These are phyloP conservation scores for Cicer judaicum DNA, from an alignment of 306 rosid species.

Conservation along the genomic window DNA sequence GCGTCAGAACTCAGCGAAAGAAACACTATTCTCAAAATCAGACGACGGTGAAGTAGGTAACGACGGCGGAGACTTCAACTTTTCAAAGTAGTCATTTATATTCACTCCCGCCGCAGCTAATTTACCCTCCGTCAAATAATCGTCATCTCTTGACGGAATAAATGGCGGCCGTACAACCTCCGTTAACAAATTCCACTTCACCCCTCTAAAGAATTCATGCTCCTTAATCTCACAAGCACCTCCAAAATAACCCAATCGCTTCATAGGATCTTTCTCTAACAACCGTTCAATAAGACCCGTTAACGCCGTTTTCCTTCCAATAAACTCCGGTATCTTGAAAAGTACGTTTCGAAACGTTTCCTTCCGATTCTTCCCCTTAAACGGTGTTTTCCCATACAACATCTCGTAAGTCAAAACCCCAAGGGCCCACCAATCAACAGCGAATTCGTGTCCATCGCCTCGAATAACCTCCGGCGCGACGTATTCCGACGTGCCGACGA, in stretches of 20 bases:
- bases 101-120: constrained; percentile 25
- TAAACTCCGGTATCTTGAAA: constrained; percentile 60
- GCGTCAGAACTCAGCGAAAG: constrained; percentile 56
- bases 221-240: constrained; percentile 87
- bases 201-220: constrained; percentile 79
- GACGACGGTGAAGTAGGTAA: constrained; percentile 63
- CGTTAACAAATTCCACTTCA: constrained; percentile 77
- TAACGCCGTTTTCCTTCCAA: constrained; percentile 65
- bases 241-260: constrained; percentile 64
- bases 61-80: constrained; percentile 61
- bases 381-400: constrained; percentile 88
- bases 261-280: constrained; percentile 76
- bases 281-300: constrained; percentile 72
- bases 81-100: constrained; percentile 62
- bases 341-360: constrained; percentile 83
- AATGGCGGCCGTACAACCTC: constrained; percentile 87
- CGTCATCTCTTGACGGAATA: constrained; percentile 69
- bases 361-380: constrained; percentile 78
- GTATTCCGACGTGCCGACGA: constrained; percentile 96
- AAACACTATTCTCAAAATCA: constrained; percentile 32
- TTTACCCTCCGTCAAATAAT: neutral
- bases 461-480: constrained; percentile 88
- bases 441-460: constrained; percentile 92
- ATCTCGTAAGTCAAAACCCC: constrained; percentile 83
- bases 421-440: constrained; percentile 97